Conservation (phyloP, 805 yeast genomes). For the Clavispora asparagi region DNA sequence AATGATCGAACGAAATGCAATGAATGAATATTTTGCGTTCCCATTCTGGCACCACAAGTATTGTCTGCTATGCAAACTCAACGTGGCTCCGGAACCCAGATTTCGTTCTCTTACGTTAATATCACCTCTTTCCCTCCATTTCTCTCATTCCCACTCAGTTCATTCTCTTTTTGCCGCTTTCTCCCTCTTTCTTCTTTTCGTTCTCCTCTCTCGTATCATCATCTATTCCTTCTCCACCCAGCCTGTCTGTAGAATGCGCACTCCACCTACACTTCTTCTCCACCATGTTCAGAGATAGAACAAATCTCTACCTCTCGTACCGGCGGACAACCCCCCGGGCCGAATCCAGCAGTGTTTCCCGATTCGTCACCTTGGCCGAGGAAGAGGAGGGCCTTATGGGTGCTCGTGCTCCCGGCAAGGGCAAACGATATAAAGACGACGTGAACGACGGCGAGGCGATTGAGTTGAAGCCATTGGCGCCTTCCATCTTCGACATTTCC, state of each 20-base stretch:
- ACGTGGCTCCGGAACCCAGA: too few relatives aligned
- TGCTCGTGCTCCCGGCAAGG: constrained; percentile 14
- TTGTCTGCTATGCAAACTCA: too few relatives aligned
- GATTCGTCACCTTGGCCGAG: constrained; percentile 39
- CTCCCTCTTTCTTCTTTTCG: too few relatives aligned
- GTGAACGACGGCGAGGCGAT: constrained; percentile 29
- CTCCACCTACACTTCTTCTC: background rate
- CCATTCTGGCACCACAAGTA: too few relatives aligned
- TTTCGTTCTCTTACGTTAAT: too few relatives aligned
- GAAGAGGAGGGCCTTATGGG: constrained; percentile 59
- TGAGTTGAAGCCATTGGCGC: constrained; percentile 67
- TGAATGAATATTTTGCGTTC: too few relatives aligned
- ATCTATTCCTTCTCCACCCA: too few relatives aligned
- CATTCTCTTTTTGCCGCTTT: too few relatives aligned
- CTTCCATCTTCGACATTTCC: constrained; percentile 71
- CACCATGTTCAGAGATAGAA: constrained; percentile 84
- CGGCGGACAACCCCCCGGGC: constrained; percentile 80
- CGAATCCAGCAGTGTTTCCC: constrained; percentile 7
- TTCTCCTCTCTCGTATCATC: too few relatives aligned
- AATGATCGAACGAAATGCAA: too few relatives aligned
- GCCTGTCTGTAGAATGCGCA: background rate
- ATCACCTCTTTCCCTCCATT: too few relatives aligned
- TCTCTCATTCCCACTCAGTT: too few relatives aligned
- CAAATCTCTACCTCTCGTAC: constrained; percentile 85
- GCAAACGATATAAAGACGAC: constrained; percentile 7